A percentile compares a stretch with the other conserved stretches of the same genome.
phyloP scores from a whole-genome alignment of 2,329 filamentous ascomycete species.

The Apiospora rasikravindrae region DNA sequence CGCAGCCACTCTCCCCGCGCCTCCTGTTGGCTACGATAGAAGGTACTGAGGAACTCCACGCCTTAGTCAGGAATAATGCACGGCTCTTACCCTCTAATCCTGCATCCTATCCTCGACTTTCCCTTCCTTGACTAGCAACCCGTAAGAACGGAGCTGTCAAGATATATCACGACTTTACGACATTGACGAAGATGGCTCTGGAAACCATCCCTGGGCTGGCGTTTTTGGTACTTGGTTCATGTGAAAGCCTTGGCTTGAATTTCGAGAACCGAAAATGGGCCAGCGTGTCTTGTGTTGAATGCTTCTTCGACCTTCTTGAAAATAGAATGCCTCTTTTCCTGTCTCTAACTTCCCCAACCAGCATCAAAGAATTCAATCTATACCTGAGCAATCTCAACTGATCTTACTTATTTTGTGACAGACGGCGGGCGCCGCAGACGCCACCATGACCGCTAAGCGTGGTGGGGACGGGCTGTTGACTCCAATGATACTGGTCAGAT shows the following conservation, averaged over 20 bases:
- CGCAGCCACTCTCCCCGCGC: slow-evolving; percentile 47
- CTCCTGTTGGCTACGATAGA: slow-evolving; percentile 45
- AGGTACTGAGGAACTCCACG: slow-evolving; percentile 35
- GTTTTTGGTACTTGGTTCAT: not conserved
- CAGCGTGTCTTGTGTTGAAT: slow-evolving; percentile 4
- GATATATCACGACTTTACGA: slow-evolving; percentile 32
- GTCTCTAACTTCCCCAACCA: slow-evolving; percentile 30
- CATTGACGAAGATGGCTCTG: slow-evolving; percentile 21
- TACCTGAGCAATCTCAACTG: slow-evolving; percentile 42
- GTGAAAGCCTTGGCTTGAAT: slow-evolving; percentile 2
- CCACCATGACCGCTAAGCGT: slow-evolving; percentile 34
- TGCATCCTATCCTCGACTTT: slow-evolving; percentile 13
- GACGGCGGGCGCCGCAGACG: slow-evolving; percentile 46
- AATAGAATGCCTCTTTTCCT: slow-evolving; percentile 26
- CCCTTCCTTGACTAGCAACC: not conserved
- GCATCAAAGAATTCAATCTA: slow-evolving; percentile 27
- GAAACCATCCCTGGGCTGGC: not conserved
- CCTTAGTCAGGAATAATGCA: slow-evolving; percentile 19
- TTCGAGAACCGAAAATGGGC: not conserved
- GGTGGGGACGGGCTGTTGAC: slow-evolving; percentile 9
- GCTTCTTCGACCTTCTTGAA: slow-evolving; percentile 13
- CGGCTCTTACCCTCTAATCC: slow-evolving; percentile 3
- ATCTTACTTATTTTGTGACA: slow-evolving; percentile 46
- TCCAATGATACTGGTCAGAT: slow-evolving; percentile 5
- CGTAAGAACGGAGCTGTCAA: slow-evolving; percentile 23